These are phyloP conservation scores for Talaromyces thailandensis DNA, from an alignment of 495 filamentous ascomycete genomes.

Conservation along the genomic window DNA sequence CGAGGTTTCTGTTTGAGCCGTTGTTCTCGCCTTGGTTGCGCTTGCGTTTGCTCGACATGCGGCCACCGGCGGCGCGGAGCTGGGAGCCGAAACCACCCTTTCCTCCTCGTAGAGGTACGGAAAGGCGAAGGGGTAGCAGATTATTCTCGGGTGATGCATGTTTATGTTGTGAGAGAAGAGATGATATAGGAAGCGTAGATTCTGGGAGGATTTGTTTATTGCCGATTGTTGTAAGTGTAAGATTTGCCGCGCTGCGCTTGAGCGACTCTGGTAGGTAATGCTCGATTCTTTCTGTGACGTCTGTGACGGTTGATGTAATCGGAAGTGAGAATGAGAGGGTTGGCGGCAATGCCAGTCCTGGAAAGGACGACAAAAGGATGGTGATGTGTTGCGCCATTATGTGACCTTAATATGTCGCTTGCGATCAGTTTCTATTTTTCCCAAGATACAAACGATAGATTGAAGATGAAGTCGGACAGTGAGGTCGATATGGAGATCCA, in stretches of 20 bases:
- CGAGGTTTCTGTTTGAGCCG: slow-evolving; percentile 84
- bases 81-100: slow-evolving; percentile 98
- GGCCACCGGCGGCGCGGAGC: slow-evolving; percentile 89
- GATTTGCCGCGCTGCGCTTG: slow-evolving; percentile 26
- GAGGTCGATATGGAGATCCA: background rate
- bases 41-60: slow-evolving; percentile 93
- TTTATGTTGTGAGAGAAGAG: slow-evolving; percentile 20
- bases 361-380: slow-evolving; percentile 72
- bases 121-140: slow-evolving; percentile 75
- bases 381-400: slow-evolving; percentile 53
- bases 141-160: slow-evolving; percentile 15
- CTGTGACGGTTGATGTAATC: slow-evolving; percentile 50
- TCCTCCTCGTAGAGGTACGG: slow-evolving; percentile 68
- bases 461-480: background rate
- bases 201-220: slow-evolving; percentile 55
- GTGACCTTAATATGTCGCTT: background rate
- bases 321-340: slow-evolving; percentile 68
- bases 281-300: slow-evolving; percentile 55
- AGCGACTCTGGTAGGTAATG: slow-evolving; percentile 52
- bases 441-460: background rate
- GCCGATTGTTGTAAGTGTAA: slow-evolving; percentile 74
- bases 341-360: slow-evolving; percentile 69
- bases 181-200: slow-evolving; percentile 25
- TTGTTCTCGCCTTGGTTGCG: slow-evolving; percentile 75
- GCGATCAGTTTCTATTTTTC: background rate